Evolutionary conservation across 768 basidiomycete genomes (phyloP).

Genomic region (Cystofilobasidium bisporidii): DNA sequence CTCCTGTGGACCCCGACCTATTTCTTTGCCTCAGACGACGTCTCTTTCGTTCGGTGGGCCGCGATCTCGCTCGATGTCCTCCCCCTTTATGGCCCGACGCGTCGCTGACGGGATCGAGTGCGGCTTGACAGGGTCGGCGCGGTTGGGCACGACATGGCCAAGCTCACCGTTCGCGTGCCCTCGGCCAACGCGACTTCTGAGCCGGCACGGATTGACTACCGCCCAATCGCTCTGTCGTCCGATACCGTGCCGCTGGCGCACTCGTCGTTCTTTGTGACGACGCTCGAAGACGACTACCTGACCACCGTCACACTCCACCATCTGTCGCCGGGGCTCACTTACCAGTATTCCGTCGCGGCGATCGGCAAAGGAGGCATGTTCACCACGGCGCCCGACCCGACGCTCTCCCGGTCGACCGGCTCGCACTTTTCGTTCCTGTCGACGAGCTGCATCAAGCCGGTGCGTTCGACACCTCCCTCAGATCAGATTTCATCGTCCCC

Average conservation of each 20-base stretch:
- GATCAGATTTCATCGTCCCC: not conserved
- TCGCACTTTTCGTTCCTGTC: conserved; percentile 59
- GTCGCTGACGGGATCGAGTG: not conserved
- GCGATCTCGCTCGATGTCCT: not conserved
- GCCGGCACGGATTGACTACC: not conserved
- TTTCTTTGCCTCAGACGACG: conserved; percentile 47
- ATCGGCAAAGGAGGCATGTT: conserved; percentile 51
- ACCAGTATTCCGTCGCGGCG: conserved; percentile 47
- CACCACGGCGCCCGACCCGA: conserved; percentile 64
- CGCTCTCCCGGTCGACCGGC: conserved; percentile 45
- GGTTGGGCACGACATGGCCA: conserved; percentile 55
- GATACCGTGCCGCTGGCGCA: not conserved
- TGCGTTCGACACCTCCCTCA: not conserved
- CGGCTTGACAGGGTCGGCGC: conserved; percentile 50
- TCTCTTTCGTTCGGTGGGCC: conserved; percentile 52
- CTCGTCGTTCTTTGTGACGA: not conserved
- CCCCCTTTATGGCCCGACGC: not conserved
- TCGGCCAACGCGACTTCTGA: conserved; percentile 15
- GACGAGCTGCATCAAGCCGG: conserved; percentile 50
- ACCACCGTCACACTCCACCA: not conserved
- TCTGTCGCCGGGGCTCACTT: conserved; percentile 1
- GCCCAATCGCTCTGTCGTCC: not conserved
- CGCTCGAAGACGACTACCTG: not conserved
- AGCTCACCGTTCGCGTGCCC: conserved; percentile 57
- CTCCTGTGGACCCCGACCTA: conserved; percentile 51